A percentile compares a stretch with the other conserved stretches of the same genome.
phyloP scores from a whole-genome alignment of 805 yeast genomes.

The Naumovozyma castellii region DNA sequence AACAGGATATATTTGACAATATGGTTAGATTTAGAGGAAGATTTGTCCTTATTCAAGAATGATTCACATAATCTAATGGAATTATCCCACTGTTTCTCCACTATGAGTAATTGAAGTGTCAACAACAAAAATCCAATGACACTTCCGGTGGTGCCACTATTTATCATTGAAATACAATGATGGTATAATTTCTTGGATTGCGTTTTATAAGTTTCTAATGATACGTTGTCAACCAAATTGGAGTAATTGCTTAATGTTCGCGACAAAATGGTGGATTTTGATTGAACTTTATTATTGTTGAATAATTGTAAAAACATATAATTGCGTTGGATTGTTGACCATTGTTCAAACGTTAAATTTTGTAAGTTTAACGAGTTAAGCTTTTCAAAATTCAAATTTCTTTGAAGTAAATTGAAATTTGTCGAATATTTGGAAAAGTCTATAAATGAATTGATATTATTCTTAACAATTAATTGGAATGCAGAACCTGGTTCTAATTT shows the following conservation, averaged over 20 bases:
- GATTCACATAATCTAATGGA: slow-evolving; percentile 23
- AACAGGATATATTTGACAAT: slow-evolving; percentile 17
- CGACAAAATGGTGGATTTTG: slow-evolving; percentile 14
- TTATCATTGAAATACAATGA: slow-evolving; percentile 12
- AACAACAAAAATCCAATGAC: slow-evolving; percentile 19
- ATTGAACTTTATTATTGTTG: slow-evolving; percentile 16
- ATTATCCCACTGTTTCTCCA: slow-evolving; percentile 23
- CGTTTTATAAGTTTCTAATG: slow-evolving; percentile 21
- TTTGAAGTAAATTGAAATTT: slow-evolving; percentile 25
- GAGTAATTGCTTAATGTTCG: slow-evolving; percentile 19
- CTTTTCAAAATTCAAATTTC: slow-evolving; percentile 28
- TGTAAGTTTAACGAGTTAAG: slow-evolving; percentile 14
- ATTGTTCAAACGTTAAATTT: slow-evolving; percentile 21
- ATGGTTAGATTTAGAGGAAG: neutral
- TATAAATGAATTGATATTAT: slow-evolving; percentile 23
- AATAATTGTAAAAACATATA: slow-evolving; percentile 18
- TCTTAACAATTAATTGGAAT: slow-evolving; percentile 25
- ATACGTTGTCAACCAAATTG: slow-evolving; percentile 15
- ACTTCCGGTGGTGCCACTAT: slow-evolving; percentile 15
- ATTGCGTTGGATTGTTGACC: slow-evolving; percentile 18
- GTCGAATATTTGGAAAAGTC: slow-evolving; percentile 26
- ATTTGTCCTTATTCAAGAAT: slow-evolving; percentile 11
- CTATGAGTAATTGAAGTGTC: slow-evolving; percentile 20
- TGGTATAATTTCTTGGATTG: slow-evolving; percentile 26
- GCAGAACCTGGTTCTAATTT: slow-evolving; percentile 18